Conservation (phyloP, 225 moss, liverwort and hornwort species). For the Bryum argenteum region DNA sequence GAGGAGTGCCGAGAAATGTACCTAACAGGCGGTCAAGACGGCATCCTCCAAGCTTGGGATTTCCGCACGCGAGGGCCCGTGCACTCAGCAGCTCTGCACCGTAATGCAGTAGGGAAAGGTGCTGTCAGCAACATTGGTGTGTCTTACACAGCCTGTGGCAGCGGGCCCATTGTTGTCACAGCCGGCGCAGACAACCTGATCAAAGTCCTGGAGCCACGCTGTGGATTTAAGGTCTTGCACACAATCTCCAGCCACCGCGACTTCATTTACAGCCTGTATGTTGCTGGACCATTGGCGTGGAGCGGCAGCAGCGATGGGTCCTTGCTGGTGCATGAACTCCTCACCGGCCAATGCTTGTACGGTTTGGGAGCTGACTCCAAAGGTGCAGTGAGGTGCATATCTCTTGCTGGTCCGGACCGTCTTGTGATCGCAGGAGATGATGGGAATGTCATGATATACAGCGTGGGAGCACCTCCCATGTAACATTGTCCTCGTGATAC, state of each 20-base stretch:
- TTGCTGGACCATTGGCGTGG: conserved; percentile 79
- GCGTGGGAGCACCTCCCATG: conserved; percentile 32
- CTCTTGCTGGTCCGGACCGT: conserved; percentile 63
- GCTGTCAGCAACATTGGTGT: conserved; percentile 60
- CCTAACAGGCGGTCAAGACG: conserved; percentile 91
- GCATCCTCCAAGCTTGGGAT: conserved; percentile 90
- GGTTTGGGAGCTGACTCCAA: conserved; percentile 82
- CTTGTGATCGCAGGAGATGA: conserved; percentile 88
- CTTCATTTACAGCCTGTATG: conserved; percentile 83
- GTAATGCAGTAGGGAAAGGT: conserved; percentile 59
- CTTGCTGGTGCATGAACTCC: conserved; percentile 82
- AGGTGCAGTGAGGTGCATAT: conserved; percentile 83
- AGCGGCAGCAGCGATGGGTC: conserved; percentile 80
- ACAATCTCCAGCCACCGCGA: conserved; percentile 65
- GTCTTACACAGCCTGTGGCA: conserved; percentile 57
- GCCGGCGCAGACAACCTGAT: conserved; percentile 80
- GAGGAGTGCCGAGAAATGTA: conserved; percentile 56
- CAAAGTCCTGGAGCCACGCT: conserved; percentile 75
- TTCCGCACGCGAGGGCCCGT: conserved; percentile 67
- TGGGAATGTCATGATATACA: conserved; percentile 89
- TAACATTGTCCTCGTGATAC: conserved; percentile 4
- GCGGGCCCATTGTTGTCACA: conserved; percentile 72
- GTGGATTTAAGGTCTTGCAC: conserved; percentile 63
- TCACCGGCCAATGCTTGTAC: conserved; percentile 83
- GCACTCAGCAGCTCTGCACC: conserved; percentile 54